Evolutionary conservation across 345 rosid genomes (phyloP).

Genomic region (Conringia planisiliqua): DNA sequence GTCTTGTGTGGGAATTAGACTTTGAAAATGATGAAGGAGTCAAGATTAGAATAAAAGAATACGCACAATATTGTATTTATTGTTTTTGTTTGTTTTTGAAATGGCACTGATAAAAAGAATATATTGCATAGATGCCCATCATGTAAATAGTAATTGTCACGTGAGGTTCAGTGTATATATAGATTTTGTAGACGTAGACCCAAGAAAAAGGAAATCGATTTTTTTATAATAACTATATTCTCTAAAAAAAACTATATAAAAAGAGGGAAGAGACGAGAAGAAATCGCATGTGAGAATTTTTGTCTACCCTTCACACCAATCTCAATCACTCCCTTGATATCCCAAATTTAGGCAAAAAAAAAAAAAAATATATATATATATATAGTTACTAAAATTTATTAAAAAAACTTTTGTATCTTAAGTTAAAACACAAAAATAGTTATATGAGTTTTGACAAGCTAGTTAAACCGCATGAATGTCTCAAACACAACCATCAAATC

Average conservation of each 20-base stretch:
- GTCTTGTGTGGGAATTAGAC: not conserved
- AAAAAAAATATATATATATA: too few species aligned
- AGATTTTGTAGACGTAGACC: slow-evolving; percentile 21
- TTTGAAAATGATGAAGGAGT: not conserved
- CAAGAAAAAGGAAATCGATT: not conserved
- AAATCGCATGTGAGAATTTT: slow-evolving; percentile 14
- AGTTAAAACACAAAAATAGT: not conserved
- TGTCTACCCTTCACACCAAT: slow-evolving; percentile 15
- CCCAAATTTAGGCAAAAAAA: not conserved
- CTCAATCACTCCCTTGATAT: not conserved
- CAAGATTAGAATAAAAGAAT: not conserved
- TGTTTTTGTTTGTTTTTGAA: not conserved
- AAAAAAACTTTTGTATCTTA: not conserved
- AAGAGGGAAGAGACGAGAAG: not conserved
- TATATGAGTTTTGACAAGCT: not conserved
- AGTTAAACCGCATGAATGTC: not conserved
- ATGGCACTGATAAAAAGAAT: slow-evolving; percentile 1
- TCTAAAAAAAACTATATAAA: not conserved
- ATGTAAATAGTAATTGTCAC: slow-evolving; percentile 23
- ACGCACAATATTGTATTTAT: not conserved
- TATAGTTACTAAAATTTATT: not conserved
- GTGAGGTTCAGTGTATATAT: slow-evolving; percentile 7
- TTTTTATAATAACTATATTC: not conserved
- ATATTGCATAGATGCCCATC: not conserved
- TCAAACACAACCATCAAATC: slow-evolving; percentile 11